Evolutionary conservation across 2,329 filamentous ascomycete genomes (phyloP).

Genomic region (Pezicula neosporulosa): DNA sequence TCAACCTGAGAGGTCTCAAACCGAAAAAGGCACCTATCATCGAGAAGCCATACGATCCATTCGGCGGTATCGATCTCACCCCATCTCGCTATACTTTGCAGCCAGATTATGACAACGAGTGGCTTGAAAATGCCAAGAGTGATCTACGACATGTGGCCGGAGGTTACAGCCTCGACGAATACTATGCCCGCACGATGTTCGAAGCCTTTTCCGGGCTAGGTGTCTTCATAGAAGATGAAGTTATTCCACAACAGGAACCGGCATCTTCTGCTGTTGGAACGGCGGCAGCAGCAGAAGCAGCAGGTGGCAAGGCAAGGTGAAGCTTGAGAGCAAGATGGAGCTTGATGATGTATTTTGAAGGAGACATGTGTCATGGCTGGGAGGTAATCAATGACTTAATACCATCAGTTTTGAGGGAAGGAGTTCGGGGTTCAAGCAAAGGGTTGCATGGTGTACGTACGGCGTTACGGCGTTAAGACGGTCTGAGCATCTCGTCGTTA

Average conservation of each 20-base stretch:
- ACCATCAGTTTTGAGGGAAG: not conserved
- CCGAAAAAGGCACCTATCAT: slow-evolving; percentile 56
- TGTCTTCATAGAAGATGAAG: slow-evolving; percentile 77
- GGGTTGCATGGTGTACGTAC: too few relatives aligned
- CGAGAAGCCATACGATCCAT: slow-evolving; percentile 83
- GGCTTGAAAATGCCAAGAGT: slow-evolving; percentile 63
- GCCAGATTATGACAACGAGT: slow-evolving; percentile 70
- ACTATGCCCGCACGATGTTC: slow-evolving; percentile 74
- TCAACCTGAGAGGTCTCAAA: slow-evolving; percentile 69
- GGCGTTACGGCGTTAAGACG: too few relatives aligned
- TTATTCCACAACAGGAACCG: slow-evolving; percentile 25
- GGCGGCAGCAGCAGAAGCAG: slow-evolving; percentile 31
- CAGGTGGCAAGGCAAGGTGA: slow-evolving; percentile 26
- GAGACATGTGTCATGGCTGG: not conserved
- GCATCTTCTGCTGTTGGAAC: slow-evolving; percentile 30
- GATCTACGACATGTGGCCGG: slow-evolving; percentile 69
- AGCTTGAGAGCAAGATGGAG: slow-evolving; percentile 38
- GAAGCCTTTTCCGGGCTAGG: slow-evolving; percentile 89
- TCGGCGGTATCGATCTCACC: slow-evolving; percentile 68
- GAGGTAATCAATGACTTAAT: not conserved
- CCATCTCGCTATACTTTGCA: slow-evolving; percentile 69
- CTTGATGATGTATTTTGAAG: slow-evolving; percentile 41
- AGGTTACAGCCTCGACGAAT: slow-evolving; percentile 81
- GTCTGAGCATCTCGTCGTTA: too few relatives aligned
- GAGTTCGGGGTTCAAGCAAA: not conserved